Base-by-base conservation (phyloP, 2,329 filamentous ascomycete species). In the Fusarium camptoceras region DNA sequence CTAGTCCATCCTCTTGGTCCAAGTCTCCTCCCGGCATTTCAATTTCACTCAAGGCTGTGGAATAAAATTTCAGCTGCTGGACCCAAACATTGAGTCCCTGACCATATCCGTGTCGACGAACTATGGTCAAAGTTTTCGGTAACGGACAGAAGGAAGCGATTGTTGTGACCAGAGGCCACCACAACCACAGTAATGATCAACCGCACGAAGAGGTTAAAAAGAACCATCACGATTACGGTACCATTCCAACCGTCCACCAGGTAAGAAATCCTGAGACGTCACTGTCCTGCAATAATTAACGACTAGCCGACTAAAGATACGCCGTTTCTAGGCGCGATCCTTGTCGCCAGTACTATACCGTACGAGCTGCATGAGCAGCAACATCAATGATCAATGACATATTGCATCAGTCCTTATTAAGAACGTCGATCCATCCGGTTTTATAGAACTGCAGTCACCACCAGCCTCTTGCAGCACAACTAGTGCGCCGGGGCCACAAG, bases 361-460 rank as follows among this genome's bases (percentile, higher is more conserved):
- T 43, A 48, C 27, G 27, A 31, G 49, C 44, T 64, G 27, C 50
- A 55, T 50, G 30, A 51, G 34, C 53, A 71, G 51, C 59, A 55
- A 18, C 16, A 50, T 37, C 30, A 50, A 50, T 25, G 22, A 50
- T 16, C 56, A 59, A 68, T 53, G 63, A 34, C 42, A 55, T 54
- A 37, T 41, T 43, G 54, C 54, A 49, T 68, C 55, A 65, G 62
- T 44, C 55, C 53, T 56, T 53, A 47, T 59, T 39, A 25, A 55
- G 31, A 70, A 60, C 55, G 69, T 64, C 55, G 73, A 75, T 75
- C 69, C 57, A 59, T 70, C 55, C 72, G 53, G 39, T 51, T 63
- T 75, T 28, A 49, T 57, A 60, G 59, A 57, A 61, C 63, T 61
- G 59, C 59, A 56, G 55, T n/a, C 24, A 57, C 58, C 68, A 64